A percentile compares a stretch with the other conserved stretches of the same genome.
Conservation (phyloP, 305 asterid genomes). For the Fraxinus ornus region DNA sequence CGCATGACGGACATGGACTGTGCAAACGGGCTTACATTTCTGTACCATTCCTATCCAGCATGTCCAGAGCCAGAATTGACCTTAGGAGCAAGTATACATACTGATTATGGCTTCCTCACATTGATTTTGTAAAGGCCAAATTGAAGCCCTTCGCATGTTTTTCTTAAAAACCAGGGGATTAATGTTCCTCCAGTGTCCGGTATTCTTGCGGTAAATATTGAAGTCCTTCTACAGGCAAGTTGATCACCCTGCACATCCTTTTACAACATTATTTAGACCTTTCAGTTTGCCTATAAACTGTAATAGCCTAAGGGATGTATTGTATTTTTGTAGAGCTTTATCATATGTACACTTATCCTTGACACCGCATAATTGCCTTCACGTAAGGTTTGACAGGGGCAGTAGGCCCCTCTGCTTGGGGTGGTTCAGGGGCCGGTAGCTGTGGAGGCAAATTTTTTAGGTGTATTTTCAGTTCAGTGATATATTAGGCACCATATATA, state of each 20-base stretch:
- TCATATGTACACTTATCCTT: not conserved
- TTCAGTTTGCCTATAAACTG: not conserved
- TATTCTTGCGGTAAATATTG: constrained; percentile 40
- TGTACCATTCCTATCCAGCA: constrained; percentile 49
- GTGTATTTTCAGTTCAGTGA: not conserved
- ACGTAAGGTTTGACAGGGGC: not conserved
- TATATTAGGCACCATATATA: not conserved
- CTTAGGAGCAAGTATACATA: constrained; percentile 42
- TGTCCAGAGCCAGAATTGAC: constrained; percentile 52
- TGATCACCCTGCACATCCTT: not conserved
- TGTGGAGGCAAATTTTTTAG: not conserved
- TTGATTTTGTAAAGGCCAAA: no score
- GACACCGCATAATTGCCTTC: not conserved
- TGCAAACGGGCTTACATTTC: constrained; percentile 35
- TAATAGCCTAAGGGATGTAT: not conserved
- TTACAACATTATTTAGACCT: not conserved
- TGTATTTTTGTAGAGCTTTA: not conserved
- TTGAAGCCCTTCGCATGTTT: constrained; percentile 25
- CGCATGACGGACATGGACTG: constrained; percentile 42
- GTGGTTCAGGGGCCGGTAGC: not conserved
- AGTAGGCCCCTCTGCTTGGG: not conserved
- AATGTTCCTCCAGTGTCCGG: constrained; percentile 42
- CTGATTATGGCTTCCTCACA: constrained; percentile 42
- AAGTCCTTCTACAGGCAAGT: constrained; percentile 50
- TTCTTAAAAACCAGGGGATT: constrained; percentile 40